Evolutionary conservation across 345 rosid genomes (phyloP), one percentile per base, ranked within the genome.

Genomic region (Anacardium occidentale): DNA sequence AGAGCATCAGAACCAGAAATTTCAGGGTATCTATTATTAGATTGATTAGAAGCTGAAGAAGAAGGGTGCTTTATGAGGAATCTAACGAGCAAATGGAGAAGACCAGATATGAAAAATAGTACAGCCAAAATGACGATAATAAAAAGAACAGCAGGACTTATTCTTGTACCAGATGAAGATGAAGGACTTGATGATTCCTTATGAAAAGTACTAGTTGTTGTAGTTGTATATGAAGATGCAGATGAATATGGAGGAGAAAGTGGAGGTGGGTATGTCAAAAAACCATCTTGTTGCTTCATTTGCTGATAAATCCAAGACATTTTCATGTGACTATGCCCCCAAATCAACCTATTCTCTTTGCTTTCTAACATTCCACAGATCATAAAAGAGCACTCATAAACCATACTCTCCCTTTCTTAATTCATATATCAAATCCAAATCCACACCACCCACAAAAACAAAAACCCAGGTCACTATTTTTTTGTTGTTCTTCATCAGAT

Each of bases 101-200:
- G 86, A 64, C 97, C 93, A 24, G 97, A 90, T 37, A 91, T 88
- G 78, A 91, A 91, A 78, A 91, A 89, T 59, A 91, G 73, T n/a
- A 88, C 97, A 50, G 95, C 95, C 72, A 91, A 68, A 70, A 91
- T 90, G 66, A 91, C 91, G 7, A 90, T 90, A 47, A 90, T 81
- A 66, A 91, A 91, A 5, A 91, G 80, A 69, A 91, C 90, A 64
- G 97, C 91, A 12, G 97, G 97, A 71, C 97, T 91, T 32, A 89
- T 91, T 79, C 78, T 83, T 68, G 86, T 75, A 25, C 95, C 91
- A 55, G 93, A 81, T 13, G 93, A 29, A 1, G 87, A 53, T 37
- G 88, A 58, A 71, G 79, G 69, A 24, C 61, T 55, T 24, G 92
- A 71, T 62, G 92, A 71, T 59, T 79, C 88, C 76, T 66, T 81